Conservation (phyloP, 805 yeast species). For the Barnettozyma salicaria region DNA sequence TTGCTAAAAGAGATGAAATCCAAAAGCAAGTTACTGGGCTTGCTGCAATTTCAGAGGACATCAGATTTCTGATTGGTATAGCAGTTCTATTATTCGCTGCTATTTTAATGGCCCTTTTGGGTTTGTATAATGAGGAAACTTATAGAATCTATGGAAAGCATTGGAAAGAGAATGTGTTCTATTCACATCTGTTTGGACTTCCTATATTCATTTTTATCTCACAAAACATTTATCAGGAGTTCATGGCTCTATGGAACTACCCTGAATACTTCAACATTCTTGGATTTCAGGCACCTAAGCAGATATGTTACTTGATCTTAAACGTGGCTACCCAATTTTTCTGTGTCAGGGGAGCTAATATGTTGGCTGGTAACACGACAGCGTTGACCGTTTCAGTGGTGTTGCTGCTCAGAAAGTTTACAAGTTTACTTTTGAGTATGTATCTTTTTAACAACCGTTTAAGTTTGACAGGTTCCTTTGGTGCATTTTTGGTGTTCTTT, state of each 20-base stretch:
- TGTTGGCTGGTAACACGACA: conserved; percentile 48
- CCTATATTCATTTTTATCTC: conserved; percentile 43
- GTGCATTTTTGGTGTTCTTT: conserved; percentile 44
- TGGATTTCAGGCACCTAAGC: conserved; percentile 23
- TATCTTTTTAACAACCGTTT: conserved; percentile 44
- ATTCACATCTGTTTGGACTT: conserved; percentile 48
- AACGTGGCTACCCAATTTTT: conserved; percentile 51
- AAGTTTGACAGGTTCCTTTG: conserved; percentile 34
- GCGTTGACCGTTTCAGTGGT: conserved; percentile 61
- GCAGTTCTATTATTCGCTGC: conserved; percentile 42
- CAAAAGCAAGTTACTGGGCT: conserved; percentile 1
- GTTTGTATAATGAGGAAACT: conserved; percentile 50
- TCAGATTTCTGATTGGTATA: conserved; percentile 25
- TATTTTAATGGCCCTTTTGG: conserved; percentile 48
- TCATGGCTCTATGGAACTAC: conserved; percentile 20
- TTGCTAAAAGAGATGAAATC: conserved; percentile 16
- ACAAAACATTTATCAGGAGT: conserved; percentile 29
- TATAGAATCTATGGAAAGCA: conserved; percentile 45
- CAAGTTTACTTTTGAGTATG: conserved; percentile 53
- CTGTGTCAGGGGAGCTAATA: conserved; percentile 66
- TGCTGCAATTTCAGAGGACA: conserved; percentile 11
- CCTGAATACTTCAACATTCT: conserved; percentile 18
- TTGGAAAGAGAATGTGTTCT: conserved; percentile 64
- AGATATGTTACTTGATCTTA: conserved; percentile 28
- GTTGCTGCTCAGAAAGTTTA: conserved; percentile 54